phyloP scores from a whole-genome alignment of 805 yeast species.

The Martiniozyma abietophila region DNA sequence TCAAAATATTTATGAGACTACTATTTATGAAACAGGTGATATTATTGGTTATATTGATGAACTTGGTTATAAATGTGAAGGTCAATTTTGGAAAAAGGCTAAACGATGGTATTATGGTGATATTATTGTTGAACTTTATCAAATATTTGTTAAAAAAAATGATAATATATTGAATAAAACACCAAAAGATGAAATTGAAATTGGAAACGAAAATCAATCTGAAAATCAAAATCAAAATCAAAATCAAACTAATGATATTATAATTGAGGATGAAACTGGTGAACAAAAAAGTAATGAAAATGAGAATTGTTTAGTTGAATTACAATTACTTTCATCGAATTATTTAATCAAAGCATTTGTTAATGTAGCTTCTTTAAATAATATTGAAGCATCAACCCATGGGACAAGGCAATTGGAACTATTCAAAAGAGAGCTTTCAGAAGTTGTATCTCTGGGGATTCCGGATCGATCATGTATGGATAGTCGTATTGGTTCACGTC shows the following conservation, averaged over 20 bases:
- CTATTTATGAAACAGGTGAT: conserved; percentile 41
- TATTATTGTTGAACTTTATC: conserved; percentile 50
- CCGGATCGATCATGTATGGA: conserved; percentile 82
- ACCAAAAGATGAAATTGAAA: not conserved
- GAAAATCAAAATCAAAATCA: not conserved
- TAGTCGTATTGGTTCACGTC: conserved; percentile 45
- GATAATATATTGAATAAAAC: conserved; percentile 1
- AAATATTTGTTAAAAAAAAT: conserved; percentile 32
- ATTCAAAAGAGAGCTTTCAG: conserved; percentile 57
- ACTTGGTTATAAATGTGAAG: conserved; percentile 61
- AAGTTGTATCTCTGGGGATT: conserved; percentile 56
- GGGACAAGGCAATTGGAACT: conserved; percentile 55
- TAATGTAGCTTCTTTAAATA: conserved; percentile 66
- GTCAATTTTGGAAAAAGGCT: conserved; percentile 55
- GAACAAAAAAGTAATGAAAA: conserved; percentile 6
- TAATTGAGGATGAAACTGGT: conserved; percentile 8
- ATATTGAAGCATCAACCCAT: conserved; percentile 58
- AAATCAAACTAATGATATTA: too few species aligned
- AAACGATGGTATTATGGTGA: conserved; percentile 52
- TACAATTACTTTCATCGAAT: conserved; percentile 11
- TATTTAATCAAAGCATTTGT: conserved; percentile 52
- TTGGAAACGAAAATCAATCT: conserved; percentile 1
- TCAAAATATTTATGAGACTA: conserved; percentile 61
- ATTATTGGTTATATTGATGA: conserved; percentile 40
- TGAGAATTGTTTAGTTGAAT: not conserved